Conservation (phyloP, 73 alveolate species). For the Paramecium biaurelia region DNA sequence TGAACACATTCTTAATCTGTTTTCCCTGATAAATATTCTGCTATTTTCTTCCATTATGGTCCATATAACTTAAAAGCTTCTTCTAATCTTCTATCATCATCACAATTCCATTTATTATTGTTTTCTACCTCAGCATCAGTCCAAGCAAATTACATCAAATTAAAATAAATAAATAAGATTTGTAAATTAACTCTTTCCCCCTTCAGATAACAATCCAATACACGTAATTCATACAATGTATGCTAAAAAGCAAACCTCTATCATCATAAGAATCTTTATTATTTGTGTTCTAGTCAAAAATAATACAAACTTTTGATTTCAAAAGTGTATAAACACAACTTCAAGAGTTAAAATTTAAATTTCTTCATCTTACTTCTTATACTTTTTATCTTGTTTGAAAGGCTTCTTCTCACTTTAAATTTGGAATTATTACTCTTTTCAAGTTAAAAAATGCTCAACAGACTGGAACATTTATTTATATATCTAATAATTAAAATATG, state of each 20-base stretch:
- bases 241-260: neutral
- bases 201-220: neutral
- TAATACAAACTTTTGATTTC: neutral
- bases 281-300: neutral
- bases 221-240: neutral
- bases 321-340: neutral
- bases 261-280: neutral
- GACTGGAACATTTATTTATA: neutral
- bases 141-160: constrained; percentile 1
- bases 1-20: neutral
- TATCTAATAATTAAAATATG: neutral
- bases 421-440: neutral
- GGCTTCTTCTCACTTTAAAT: neutral
- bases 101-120: neutral
- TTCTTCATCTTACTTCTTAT: neutral
- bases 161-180: neutral
- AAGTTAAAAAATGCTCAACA: neutral
- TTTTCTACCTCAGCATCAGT: neutral
- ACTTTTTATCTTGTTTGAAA: neutral
- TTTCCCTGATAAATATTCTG: neutral
- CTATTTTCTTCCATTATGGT: neutral
- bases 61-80: neutral
- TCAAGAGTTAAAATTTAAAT: neutral
- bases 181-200: neutral
- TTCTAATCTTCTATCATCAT: neutral